A percentile compares a stretch with the other conserved stretches of the same genome.
These are phyloP conservation scores for Candida dendrica DNA, from an alignment of 805 yeast genomes.

Conservation along the genomic window DNA sequence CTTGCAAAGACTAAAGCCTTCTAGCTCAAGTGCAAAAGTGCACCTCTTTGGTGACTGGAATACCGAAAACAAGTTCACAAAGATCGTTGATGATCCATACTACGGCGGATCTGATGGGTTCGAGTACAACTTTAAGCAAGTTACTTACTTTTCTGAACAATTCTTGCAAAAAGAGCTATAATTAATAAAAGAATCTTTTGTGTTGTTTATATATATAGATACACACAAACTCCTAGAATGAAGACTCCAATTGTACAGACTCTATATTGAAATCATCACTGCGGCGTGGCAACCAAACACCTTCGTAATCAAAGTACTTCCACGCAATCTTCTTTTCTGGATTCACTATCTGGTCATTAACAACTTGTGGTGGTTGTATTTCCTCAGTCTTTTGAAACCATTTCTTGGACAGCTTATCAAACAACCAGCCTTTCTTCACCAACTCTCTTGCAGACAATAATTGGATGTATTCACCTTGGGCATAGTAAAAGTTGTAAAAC, in stretches of 20 bases:
- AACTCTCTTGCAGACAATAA: conserved; percentile 77
- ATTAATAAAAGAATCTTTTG: not conserved
- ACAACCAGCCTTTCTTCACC: conserved; percentile 73
- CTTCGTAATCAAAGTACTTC: conserved; percentile 82
- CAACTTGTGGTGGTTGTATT: conserved; percentile 13
- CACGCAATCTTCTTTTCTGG: conserved; percentile 43
- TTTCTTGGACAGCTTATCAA: conserved; percentile 62
- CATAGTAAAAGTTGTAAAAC: conserved; percentile 86
- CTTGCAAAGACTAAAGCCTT: conserved; percentile 46
- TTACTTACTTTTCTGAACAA: conserved; percentile 65
- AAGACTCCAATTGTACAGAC: conserved; percentile 12
- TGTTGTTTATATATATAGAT: not conserved
- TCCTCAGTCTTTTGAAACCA: conserved; percentile 72
- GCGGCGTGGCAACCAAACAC: conserved; percentile 56
- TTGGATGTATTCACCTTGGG: conserved; percentile 64
- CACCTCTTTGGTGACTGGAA: conserved; percentile 79
- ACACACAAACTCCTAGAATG: conserved; percentile 2
- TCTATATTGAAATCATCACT: conserved; percentile 44
- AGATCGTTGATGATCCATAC: conserved; percentile 82
- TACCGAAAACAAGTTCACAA: conserved; percentile 39
- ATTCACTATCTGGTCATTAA: conserved; percentile 24
- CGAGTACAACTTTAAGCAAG: conserved; percentile 69
- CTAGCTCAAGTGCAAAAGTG: conserved; percentile 40
- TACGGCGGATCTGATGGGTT: conserved; percentile 85
- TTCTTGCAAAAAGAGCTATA: conserved; percentile 47